Base-by-base conservation (phyloP, 164 flowering plant species). In the Berberis vulgaris region DNA sequence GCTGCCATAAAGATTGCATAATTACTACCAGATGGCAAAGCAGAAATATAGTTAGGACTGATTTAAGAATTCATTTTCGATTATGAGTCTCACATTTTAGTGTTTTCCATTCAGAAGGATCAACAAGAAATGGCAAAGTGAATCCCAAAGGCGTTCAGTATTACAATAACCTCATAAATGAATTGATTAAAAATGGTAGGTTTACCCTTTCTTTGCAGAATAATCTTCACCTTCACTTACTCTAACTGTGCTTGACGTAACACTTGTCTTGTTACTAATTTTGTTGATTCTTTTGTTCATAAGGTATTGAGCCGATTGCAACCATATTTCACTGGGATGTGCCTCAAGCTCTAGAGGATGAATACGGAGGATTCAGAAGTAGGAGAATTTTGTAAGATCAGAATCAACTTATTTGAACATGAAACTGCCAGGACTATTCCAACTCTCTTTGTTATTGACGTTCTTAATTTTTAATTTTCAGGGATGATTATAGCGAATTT, bases 361-460 rank as follows among this genome's bases (percentile, higher is more conserved):
- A 74, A 61, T 74, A 74, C 55, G 77, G 77, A 49, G 77, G 77
- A 56, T 74, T 70, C 73, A 67, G 71, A 54, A 71, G 71, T 60
- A 63, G 49, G 57, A 65, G 41, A 54, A 72, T 75, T 11, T 39
- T 75, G 75, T 69, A 60, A 62, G 73, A 12, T 59, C 46, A 8
- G 6, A 9, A 40, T 2, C 6, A 58, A 42, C 42, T 42, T 3
- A 10, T 7, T 6, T 26, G n/a, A 52, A 52, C 11, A 6, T 10
- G 54, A 12, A 10, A 3, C 10, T 47, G 1, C 50, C 1, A 10
- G 13, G 1, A 1, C 11, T 52, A 9, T 1, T 26, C n/a, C 2
- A 10, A 11, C 13, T 7, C 13, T 26, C 26, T 26, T 26, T 26
- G 26, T 26, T 26, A 26, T 26, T 26, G 26, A 26, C 26, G 26